Evolutionary conservation across 768 basidiomycete species (phyloP).

Genomic region (Agrocybe pediades): DNA sequence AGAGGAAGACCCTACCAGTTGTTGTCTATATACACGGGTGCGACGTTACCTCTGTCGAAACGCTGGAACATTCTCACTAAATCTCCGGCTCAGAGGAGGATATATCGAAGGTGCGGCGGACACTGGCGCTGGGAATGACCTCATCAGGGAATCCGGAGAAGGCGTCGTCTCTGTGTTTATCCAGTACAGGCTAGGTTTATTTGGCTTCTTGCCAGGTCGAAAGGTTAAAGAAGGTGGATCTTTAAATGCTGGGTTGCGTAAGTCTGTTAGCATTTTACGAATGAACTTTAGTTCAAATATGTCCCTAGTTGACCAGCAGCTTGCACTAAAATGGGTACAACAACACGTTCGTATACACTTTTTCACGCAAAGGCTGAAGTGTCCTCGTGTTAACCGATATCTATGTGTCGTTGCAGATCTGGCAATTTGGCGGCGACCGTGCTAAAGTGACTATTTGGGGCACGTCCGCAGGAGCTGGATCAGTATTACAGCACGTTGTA

Average conservation of each 20-base stretch:
- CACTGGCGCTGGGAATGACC: too few species aligned
- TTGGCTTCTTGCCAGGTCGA: conserved; percentile 46
- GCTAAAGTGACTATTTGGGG: conserved; percentile 43
- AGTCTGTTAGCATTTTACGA: conserved; percentile 23
- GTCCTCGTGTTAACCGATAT: not conserved
- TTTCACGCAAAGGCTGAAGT: too few species aligned
- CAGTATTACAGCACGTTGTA: conserved; percentile 49
- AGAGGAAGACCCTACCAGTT: too few species aligned
- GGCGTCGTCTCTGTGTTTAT: conserved; percentile 39
- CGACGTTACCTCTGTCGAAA: too few species aligned
- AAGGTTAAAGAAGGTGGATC: conserved; percentile 42
- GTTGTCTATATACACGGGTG: too few species aligned
- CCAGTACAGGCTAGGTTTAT: conserved; percentile 45
- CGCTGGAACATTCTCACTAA: too few species aligned
- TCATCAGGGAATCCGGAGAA: too few species aligned
- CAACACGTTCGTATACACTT: conserved; percentile 28
- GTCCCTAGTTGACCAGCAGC: conserved; percentile 50
- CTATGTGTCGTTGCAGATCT: conserved; percentile 26
- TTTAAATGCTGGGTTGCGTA: conserved; percentile 50
- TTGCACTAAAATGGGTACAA: conserved; percentile 45
- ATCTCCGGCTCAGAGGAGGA: too few species aligned
- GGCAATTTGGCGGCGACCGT: conserved; percentile 42
- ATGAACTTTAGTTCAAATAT: too few species aligned
- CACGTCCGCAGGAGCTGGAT: conserved; percentile 47
- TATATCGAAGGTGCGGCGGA: too few species aligned